Evolutionary conservation across 2,329 filamentous ascomycete species (phyloP), one percentile per base, ranked within the genome.

Genomic region (Fusarium setosum): DNA sequence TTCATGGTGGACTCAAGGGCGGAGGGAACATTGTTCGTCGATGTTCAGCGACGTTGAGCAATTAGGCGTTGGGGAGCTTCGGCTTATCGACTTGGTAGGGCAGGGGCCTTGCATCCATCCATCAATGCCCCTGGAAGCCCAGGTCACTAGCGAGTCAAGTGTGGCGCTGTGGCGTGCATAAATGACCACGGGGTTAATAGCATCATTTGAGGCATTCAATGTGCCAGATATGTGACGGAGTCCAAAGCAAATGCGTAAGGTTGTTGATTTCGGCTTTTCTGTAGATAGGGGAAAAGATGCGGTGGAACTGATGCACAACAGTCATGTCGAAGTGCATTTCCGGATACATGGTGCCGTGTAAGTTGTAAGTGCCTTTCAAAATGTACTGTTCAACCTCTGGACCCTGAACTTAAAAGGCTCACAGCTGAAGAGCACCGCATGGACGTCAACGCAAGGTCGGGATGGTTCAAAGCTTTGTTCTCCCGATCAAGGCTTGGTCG

Each of bases 1-100:
- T 71, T 69, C 69, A 52, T 50, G 45, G 23, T 41, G 56, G 60
- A 61, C 38, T 58, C 34, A 45, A 60, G 68, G 49, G 38, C 44
- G 20, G 15, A 53, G 56, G 49, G 51, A 56, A 41, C 51, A 65
- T 61, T 68, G 65, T 66, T 68, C 61, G 53, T 65, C 59, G 59
- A 67, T 58, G 52, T 61, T 56, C 52, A 42, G 61, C 52, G 41
- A 50, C 45, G 29, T 64, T 51, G 47, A 54, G 61, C 40, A 41
- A 34, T 65, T 60, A 37, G 32, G 47, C 32, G 52, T 56, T 66
- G 34, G 34, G 58, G 29, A 37, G 21, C 52, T 50, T 60, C 48
- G 59, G 65, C 70, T 72, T 72, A 72, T 72, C 67, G 67, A 71
- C 65, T 70, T 60, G 59, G 44, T 60, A 23, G 18, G 53, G 18